Evolutionary conservation across 768 basidiomycete genomes (phyloP), one percentile per base, ranked within the genome.

Genomic region (Russula sp.): DNA sequence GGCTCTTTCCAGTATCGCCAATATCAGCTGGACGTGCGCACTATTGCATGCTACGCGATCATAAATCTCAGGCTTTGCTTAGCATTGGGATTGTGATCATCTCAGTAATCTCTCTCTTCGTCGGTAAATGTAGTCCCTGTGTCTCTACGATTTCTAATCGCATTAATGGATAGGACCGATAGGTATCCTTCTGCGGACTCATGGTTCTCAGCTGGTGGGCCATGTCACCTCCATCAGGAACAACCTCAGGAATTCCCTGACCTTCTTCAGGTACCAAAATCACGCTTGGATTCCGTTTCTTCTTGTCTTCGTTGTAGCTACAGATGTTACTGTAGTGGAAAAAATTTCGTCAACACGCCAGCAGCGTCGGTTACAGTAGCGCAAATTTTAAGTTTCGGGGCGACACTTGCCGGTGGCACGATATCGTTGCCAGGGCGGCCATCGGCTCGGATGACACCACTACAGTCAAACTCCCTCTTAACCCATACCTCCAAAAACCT

Each of bases 11-110:
- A 82, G 82, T 46, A 79, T 85, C 28, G 76, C 79, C 28, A 76
- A 70, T 62, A 69, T 88, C 65, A 81, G 79, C 44, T 84, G 81
- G 79, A 80, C 75, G 81, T 82, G 68, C 63, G 80, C 73, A 8
- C 26, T 11, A 34, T 26, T 20, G 40, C 40, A 4, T 48, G 32
- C 28, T 32, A 26, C 53, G 28, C 6, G 16, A 58, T n/a, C 18
- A 34, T 36, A 11, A 26, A 30, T 55, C 55, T 62, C 32, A 56
- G 61, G 16, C 59, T 38, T 38, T 58, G 26, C 1, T 1, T 49
- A 59, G 48, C 54, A 85, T 94, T 36, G 92, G 92, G 3, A 94
- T 94, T 59, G 87, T 92, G 34, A 84, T 94, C 57, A 85, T 93
- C 49, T 82, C 83, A 0, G 64, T 88, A 28, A 76, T 90, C 42